Evolutionary conservation across 768 basidiomycete genomes (phyloP).

Genomic region (Gelatoporia subvermispora): DNA sequence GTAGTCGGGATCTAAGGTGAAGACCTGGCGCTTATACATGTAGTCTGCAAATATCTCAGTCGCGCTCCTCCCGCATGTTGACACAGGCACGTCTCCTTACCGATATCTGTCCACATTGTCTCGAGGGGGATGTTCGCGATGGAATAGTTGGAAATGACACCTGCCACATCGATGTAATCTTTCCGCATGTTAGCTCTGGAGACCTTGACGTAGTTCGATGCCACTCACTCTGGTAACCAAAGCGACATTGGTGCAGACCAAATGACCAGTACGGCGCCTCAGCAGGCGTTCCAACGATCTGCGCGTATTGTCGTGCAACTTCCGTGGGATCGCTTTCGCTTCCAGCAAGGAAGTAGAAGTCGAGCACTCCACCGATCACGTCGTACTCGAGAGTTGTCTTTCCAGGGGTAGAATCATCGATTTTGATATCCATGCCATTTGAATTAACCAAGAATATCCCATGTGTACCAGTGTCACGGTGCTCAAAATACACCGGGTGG

Average conservation of each 20-base stretch:
- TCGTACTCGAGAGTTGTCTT: constrained; percentile 61
- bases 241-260: constrained; percentile 70
- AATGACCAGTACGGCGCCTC: constrained; percentile 75
- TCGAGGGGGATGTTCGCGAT: constrained; percentile 61
- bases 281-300: constrained; percentile 60
- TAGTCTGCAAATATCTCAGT: constrained; percentile 41
- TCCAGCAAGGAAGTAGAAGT: constrained; percentile 76
- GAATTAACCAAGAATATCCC: constrained; percentile 67
- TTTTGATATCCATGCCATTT: constrained; percentile 75
- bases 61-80: neutral
- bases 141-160: constrained; percentile 58
- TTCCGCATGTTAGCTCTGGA: neutral
- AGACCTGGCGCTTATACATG: constrained; percentile 62
- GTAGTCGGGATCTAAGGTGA: constrained; percentile 64
- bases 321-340: constrained; percentile 52
- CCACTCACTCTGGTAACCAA: constrained; percentile 55
- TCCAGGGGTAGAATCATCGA: constrained; percentile 35
- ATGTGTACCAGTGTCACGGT: constrained; percentile 60
- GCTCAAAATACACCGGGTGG: constrained; percentile 72
- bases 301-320: constrained; percentile 64
- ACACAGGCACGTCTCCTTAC: constrained; percentile 25
- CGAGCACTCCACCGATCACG: constrained; percentile 70
- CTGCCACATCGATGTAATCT: constrained; percentile 62
- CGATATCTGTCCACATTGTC: constrained; percentile 80
- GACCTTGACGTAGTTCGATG: neutral